Evolutionary conservation across 164 flowering plant genomes (phyloP), one percentile per base, ranked within the genome.

Genomic region (Vitis amurensis): DNA sequence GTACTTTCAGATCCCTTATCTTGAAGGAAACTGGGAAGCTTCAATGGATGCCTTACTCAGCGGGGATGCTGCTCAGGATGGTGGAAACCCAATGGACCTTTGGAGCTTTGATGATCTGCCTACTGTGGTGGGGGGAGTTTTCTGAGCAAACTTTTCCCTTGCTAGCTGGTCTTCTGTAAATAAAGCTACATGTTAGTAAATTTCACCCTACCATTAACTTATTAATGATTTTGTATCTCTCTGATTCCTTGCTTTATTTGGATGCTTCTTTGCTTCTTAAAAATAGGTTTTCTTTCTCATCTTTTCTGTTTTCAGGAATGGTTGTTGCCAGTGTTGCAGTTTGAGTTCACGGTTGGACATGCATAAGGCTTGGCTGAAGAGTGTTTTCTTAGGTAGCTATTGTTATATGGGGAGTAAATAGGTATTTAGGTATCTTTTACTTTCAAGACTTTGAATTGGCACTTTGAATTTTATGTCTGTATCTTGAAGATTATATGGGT

Each of bases 21-120:
- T 86, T 11, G 95, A 89, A 12, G 90, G 82, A 9, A 79, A 63
- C 70, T 87, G 97, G 91, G 93, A 92, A 59, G 68, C 80, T 16
- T 78, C 97, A 2, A 27, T 90, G 11, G 94, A 93, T 59, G 77
- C 77, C 64, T 84, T 95, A 66, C 82, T 89, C n/a, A 71, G 61
- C 47, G 91, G 82, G 15, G 89, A 85, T 51, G 61, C 82, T 17
- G 63, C 83, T 69, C 96, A 87, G 83, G 91, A 88, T 73, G 83
- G 81, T 65, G 88, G 72, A 16, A 84, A 78, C 68, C 50, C 81
- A 12, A 63, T 87, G 81, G 87, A 89, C 67, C 87, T 96, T 61
- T 96, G 99, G 99, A 79, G 83, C 84, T 91, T 93, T 30, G 98
- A 89, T 69, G 92, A 91, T 68, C 73, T 89, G 62, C 74, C 87